Evolutionary conservation across 805 yeast genomes (phyloP), one percentile per base, ranked within the genome.

Genomic region (Blastobotrys chiropterorum): DNA sequence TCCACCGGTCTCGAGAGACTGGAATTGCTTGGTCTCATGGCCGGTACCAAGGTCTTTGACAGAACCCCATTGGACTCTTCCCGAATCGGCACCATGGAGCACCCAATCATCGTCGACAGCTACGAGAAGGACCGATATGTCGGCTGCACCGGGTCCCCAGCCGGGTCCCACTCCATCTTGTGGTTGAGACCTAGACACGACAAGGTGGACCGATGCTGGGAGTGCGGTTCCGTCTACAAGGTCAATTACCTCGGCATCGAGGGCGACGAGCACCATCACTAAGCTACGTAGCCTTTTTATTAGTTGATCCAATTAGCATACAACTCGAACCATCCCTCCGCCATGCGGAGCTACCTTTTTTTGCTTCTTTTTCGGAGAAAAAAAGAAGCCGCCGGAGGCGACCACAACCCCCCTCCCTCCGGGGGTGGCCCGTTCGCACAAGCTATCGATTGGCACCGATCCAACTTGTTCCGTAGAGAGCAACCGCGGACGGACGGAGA

Each of bases 1-100:
- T 90, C 97, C 65, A 94, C 99, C 48, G 99, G 99, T 86, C 77
- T 92, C 67, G 98, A 87, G 74, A 90, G 99, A 82, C 79, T 90
- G 62, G 99, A 94, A 79, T 71, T 86, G 62, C 81, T 94, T 66
- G 97, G 95, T 76, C 86, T 89, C 73, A 75, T 87, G 69, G 96
- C 90, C 73, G 99, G 99, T 80, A 80, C 92, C 61, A 97, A 94
- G 65, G 79, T 94, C 58, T 72, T 70, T 68, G 98, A 94, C 78
- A 77, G 82, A 67, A 85, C 84, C 70, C 94, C 95, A 62, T 81
- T 94, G 67, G 88, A 88, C 58, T 72, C 90, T 59, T 84, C 89
- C 65, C 90, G 97, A 75, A 81, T 69, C 56, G 99, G 99, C 68
- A 90, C 97, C 63, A 77, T 89, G 72, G 79, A 78, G 55, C 89